Evolutionary conservation across 2,329 filamentous ascomycete genomes (phyloP), one percentile per base, ranked within the genome.

Genomic region (Paraconiothyrium brasiliense): DNA sequence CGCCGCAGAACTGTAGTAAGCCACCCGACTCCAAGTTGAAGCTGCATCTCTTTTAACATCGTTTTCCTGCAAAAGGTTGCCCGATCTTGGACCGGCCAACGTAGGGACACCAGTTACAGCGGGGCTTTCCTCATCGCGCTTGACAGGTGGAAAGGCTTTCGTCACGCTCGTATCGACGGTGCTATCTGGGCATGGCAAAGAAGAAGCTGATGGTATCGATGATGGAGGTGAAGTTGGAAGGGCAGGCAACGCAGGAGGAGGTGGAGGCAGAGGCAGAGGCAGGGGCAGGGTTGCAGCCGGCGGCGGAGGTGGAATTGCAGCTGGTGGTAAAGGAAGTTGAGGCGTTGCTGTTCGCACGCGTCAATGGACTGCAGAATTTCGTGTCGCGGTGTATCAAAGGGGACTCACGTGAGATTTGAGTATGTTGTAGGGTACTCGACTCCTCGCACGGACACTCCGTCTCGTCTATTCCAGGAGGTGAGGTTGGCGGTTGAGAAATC

Each of bases 1-100:
- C 13, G 69, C 67, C 56, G 70, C 71, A 8, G 84, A 78, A 56
- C 82, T 75, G 66, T 86, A 86, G 69, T 83, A 85, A 30, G 80
- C 81, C 55, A 83, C 78, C 41, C 83, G 79, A 49, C 68, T 73
- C 78, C 82, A 86, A 22, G 68, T 63, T 48, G 75, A 71, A 39
- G 63, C 63, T 44, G 60, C 65, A 55, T 65, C 64, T 49, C 58
- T 63, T 54, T 10, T 55, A 4, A 59, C 24, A 3, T 50, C 30
- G 14, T 46, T 44, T 10, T 46, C 22, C 22, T 16, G 37, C 24
- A n/a, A 54, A 11, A 14, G 10, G 5, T 32, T 13, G 37, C 37
- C 32, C 20, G 20, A 44, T 30, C 3, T 37, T 24, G 35, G 16
- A 32, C 24, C 20, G n/a, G 39, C 51, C 7, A 24, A 22, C 24